These are phyloP conservation scores for Plectosphaerella cucumerina DNA, from an alignment of 2,329 filamentous ascomycete species.

Conservation along the genomic window DNA sequence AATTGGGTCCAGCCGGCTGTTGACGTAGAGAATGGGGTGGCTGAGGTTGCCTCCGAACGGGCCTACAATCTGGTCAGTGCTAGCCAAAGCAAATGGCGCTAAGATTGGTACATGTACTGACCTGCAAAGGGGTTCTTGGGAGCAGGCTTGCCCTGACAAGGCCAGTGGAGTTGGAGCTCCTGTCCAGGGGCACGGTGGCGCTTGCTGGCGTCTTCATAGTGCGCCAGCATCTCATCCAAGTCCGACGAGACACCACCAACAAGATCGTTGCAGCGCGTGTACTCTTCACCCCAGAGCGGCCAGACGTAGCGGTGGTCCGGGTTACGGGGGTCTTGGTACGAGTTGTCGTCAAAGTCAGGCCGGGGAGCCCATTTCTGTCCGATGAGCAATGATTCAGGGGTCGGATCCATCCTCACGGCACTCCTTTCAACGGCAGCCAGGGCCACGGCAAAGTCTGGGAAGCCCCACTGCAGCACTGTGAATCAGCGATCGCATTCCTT, in stretches of 20 bases:
- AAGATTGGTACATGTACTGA: not conserved
- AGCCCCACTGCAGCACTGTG: not conserved
- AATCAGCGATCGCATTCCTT: too few species aligned
- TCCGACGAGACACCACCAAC: not conserved
- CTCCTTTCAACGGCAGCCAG: not conserved
- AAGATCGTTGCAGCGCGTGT: not conserved
- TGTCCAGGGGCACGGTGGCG: not conserved
- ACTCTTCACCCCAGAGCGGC: not conserved
- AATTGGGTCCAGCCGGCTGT: conserved; percentile 37
- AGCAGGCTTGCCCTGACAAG: not conserved
- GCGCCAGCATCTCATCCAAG: not conserved
- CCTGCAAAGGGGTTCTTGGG: not conserved
- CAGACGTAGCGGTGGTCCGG: not conserved
- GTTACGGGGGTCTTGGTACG: not conserved
- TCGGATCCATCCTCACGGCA: not conserved
- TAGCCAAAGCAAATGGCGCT: not conserved
- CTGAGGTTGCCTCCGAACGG: conserved; percentile 23
- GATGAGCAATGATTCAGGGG: not conserved
- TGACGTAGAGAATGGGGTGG: conserved; percentile 40
- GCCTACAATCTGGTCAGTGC: not conserved
- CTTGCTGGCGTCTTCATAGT: not conserved
- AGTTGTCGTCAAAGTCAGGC: not conserved
- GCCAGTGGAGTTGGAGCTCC: not conserved
- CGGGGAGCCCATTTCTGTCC: not conserved
- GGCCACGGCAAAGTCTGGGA: not conserved